Base-by-base conservation (phyloP, 441 rosid genomes). In the Corymbia calophylla region DNA sequence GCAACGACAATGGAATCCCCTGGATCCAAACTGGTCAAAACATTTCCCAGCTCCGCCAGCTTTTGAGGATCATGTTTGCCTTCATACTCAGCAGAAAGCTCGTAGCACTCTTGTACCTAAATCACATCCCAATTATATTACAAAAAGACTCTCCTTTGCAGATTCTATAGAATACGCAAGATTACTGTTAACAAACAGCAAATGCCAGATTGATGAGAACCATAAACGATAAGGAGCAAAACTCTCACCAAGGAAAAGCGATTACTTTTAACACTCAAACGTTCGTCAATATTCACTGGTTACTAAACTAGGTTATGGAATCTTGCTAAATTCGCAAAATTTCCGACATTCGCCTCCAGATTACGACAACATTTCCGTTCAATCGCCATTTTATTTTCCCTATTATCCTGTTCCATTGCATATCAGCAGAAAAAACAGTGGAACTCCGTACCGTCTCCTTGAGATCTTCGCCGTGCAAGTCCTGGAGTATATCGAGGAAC, bases 41-140 rank as follows among this genome's bases (percentile, higher is more conserved):
- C 96, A 81, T 85, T 94, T 58, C 98, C 99, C 85, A 98, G 96
- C 91, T 98, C 99, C 94, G 96, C 97, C 56, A 98, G 92, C 91
- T 98, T 98, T 90, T 93, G 86, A 3, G 98, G 98, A 18, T 96
- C 94, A 66, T 91, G 95, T 90, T 93, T 96, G 89, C 98, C 97
- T 93, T 98, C 99, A 56, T 97, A 98, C 93, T 96, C 98, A 44
- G 98, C 98, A 13, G 99, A 96, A 91, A 94, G 96, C 93, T 97
- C 99, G 89, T 97, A 97, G 89, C 97, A 96, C 55, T 96, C 98
- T 96, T 97, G 99, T 86, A 97, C 98, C 98, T 97, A 92, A 18
- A 64, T n/a, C 29, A 53, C 23, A 8, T 66, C 53, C 14, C 53
- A 13, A 1, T 31, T 35, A 87, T 31, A 2, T 55, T 29, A 55